A percentile compares a stretch with the other conserved stretches of the same genome.
These are phyloP conservation scores for Fusarium nisikadoi DNA, from an alignment of 2,329 filamentous ascomycete genomes.

Conservation along the genomic window DNA sequence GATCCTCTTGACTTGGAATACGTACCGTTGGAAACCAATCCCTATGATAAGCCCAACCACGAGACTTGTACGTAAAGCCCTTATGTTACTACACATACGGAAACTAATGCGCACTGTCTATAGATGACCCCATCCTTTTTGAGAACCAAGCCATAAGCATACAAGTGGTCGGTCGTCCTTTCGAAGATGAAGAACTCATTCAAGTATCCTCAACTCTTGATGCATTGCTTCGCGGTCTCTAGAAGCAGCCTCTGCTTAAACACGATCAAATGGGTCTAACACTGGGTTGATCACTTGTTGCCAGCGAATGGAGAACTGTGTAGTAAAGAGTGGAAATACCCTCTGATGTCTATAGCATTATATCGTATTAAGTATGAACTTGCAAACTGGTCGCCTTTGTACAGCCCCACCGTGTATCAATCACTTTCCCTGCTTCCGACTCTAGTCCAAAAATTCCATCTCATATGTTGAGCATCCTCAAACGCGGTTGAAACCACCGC, in stretches of 20 bases:
- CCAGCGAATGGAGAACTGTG: neutral
- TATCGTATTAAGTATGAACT: neutral
- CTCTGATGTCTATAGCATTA: neutral
- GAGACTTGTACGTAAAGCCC: constrained; percentile 2
- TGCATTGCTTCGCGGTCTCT: neutral
- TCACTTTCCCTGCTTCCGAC: neutral
- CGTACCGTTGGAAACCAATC: neutral
- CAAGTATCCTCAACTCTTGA: neutral
- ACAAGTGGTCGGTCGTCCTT: constrained; percentile 14
- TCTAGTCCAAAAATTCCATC: neutral
- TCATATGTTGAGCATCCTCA: neutral
- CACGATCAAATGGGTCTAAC: too few species aligned
- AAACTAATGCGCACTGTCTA: rapidly evolving
- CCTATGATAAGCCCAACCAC: constrained; percentile 11
- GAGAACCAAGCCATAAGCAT: neutral
- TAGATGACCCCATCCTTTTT: constrained; percentile 2
- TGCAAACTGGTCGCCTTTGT: rapidly evolving
- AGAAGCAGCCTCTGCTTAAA: neutral
- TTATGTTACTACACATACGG: rapidly evolving
- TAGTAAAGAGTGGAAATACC: neutral
- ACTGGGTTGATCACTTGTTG: too few species aligned
- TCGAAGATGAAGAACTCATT: constrained; percentile 24
- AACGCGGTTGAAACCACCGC: neutral
- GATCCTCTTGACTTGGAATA: neutral
- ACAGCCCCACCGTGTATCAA: neutral